A percentile compares a stretch with the other conserved stretches of the same genome.
Conservation (phyloP, 495 filamentous ascomycete genomes). For the Venustampulla echinocandica region DNA sequence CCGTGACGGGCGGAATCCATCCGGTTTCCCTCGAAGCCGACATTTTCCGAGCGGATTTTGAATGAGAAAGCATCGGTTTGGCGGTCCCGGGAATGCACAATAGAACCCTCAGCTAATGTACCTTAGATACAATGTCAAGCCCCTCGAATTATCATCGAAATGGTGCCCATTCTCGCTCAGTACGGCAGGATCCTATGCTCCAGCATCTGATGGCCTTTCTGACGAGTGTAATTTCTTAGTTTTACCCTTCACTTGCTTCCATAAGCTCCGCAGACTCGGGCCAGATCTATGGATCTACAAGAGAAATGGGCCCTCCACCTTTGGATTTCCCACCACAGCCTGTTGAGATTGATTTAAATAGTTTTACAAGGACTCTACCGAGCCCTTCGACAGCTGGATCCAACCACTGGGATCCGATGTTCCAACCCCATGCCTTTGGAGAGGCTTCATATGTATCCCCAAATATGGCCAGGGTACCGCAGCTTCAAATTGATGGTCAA, state of each 20-base stretch:
- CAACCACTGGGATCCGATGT: slow-evolving; percentile 6
- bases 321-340: slow-evolving; percentile 20
- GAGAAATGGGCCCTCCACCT: slow-evolving; percentile 18
- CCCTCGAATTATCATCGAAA: slow-evolving; percentile 15
- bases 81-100: neutral
- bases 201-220: slow-evolving; percentile 4
- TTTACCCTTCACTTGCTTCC: slow-evolving; percentile 13
- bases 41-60: slow-evolving; percentile 2
- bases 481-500: slow-evolving; percentile 9
- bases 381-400: slow-evolving; percentile 13
- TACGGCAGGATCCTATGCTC: slow-evolving; percentile 11
- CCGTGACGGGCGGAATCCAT: neutral
- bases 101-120: slow-evolving; percentile 4
- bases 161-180: slow-evolving; percentile 10
- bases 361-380: slow-evolving; percentile 12
- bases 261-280: slow-evolving; percentile 7
- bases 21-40: neutral
- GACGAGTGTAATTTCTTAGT: slow-evolving; percentile 14
- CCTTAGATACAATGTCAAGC: slow-evolving; percentile 15
- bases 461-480: slow-evolving; percentile 8
- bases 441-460: slow-evolving; percentile 10
- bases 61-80: slow-evolving; percentile 10
- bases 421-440: slow-evolving; percentile 10
- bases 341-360: slow-evolving; percentile 18
- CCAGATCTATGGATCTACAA: slow-evolving; percentile 13